phyloP scores from a whole-genome alignment of 1,284 basidiomycete genomes.

The Xerocomus nothofagi region DNA sequence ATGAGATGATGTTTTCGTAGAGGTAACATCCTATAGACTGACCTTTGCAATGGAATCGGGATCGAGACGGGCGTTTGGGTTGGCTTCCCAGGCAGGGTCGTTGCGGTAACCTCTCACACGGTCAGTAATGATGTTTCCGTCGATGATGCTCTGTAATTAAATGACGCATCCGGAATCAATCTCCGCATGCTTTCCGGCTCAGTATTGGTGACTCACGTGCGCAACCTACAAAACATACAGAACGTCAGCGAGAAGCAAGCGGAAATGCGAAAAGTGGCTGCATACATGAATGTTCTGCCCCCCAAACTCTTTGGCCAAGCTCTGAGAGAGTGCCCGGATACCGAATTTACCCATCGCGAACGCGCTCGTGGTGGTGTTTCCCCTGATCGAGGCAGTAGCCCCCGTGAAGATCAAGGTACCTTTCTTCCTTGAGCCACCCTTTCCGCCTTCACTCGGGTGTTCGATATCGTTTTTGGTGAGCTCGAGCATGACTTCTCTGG shows the following conservation, averaged over 20 bases:
- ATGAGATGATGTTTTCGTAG: conserved; percentile 24
- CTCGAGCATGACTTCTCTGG: conserved; percentile 58
- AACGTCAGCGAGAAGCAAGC: conserved; percentile 4
- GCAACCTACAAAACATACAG: conserved; percentile 45
- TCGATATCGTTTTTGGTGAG: conserved; percentile 62
- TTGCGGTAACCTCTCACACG: conserved; percentile 30
- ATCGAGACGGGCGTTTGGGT: conserved; percentile 49
- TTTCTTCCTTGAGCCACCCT: conserved; percentile 44
- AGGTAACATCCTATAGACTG: neutral
- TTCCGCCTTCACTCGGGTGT: conserved; percentile 34
- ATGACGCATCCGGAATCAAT: neutral
- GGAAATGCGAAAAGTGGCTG: neutral
- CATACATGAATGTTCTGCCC: conserved; percentile 75
- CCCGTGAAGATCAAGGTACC: conserved; percentile 79
- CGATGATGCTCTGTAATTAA: conserved; percentile 53
- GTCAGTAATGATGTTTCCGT: conserved; percentile 60
- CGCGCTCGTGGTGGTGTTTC: conserved; percentile 62
- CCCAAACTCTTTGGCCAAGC: conserved; percentile 77
- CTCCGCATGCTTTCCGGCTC: neutral
- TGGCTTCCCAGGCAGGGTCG: conserved; percentile 44
- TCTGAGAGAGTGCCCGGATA: conserved; percentile 67
- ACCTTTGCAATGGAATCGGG: conserved; percentile 67
- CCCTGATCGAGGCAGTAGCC: conserved; percentile 68
- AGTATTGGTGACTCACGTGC: conserved; percentile 48
- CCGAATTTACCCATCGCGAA: conserved; percentile 73